Evolutionary conservation across 352 stramenopile species (phyloP).

Genomic region (Globisporangium uncinulatum): DNA sequence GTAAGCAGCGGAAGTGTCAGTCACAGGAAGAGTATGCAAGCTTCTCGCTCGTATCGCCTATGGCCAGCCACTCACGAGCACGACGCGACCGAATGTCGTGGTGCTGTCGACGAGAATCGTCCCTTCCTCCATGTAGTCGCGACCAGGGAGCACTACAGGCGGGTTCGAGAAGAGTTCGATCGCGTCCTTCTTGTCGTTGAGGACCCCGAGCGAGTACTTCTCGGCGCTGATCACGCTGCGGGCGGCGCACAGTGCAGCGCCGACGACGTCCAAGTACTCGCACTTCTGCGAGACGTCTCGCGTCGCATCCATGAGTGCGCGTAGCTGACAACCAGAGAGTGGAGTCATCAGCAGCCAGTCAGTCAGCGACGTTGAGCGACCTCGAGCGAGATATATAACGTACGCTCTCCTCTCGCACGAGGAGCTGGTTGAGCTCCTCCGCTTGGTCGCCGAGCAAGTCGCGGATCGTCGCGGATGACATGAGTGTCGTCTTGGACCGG

Average conservation of each 20-base stretch:
- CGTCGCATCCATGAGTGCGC: conserved; percentile 54
- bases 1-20: too few relatives aligned
- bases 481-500: conserved; percentile 40
- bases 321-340: conserved; percentile 23
- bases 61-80: conserved; percentile 28
- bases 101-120: conserved; percentile 44
- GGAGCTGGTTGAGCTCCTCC: conserved; percentile 42
- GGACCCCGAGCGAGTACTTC: conserved; percentile 52
- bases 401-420: conserved; percentile 48
- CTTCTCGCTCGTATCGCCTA: background rate
- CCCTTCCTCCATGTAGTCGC: conserved; percentile 54
- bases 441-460: conserved; percentile 50
- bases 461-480: conserved; percentile 34
- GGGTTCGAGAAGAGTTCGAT: conserved; percentile 63
- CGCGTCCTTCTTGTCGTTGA: conserved; percentile 58
- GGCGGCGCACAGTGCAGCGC: conserved; percentile 42
- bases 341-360: background rate
- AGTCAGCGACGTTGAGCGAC: conserved; percentile 5
- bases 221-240: conserved; percentile 44
- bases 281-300: conserved; percentile 53
- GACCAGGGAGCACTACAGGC: conserved; percentile 33
- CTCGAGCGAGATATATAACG: conserved; percentile 1
- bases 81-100: conserved; percentile 64
- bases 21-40: too few relatives aligned
- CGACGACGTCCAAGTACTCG: conserved; percentile 45